Conservation (phyloP, 2,329 filamentous ascomycete genomes). For the Verticillium isaacii region DNA sequence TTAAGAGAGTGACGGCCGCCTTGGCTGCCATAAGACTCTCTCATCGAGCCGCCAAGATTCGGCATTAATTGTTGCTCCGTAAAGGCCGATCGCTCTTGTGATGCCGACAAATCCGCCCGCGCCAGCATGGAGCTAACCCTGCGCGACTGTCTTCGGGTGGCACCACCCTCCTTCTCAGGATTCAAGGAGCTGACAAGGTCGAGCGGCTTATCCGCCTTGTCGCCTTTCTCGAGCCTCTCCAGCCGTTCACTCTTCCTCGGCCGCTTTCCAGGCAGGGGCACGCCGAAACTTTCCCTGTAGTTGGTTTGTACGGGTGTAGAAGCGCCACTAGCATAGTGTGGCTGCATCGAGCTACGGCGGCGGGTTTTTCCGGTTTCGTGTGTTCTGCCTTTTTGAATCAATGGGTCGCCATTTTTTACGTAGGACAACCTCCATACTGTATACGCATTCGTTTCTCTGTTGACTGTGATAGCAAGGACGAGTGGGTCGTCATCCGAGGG, state of each 20-base stretch:
- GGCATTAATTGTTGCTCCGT: conserved; percentile 54
- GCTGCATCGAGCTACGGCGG: conserved; percentile 60
- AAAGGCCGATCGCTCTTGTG: conserved; percentile 76
- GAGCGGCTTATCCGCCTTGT: conserved; percentile 38
- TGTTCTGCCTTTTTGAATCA: conserved; percentile 39
- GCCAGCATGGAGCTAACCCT: conserved; percentile 89
- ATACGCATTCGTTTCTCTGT: conserved; percentile 70
- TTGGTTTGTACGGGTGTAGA: conserved; percentile 70
- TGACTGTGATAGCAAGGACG: conserved; percentile 75
- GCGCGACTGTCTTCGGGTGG: conserved; percentile 58
- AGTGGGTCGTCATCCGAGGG: conserved; percentile 43
- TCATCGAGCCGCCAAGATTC: conserved; percentile 43
- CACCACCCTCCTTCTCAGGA: conserved; percentile 55
- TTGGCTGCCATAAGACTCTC: conserved; percentile 70
- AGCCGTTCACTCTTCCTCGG: conserved; percentile 45
- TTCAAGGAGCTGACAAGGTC: conserved; percentile 70
- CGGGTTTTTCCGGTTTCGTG: conserved; percentile 35
- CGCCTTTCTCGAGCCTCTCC: conserved; percentile 32
- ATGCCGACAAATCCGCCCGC: conserved; percentile 79
- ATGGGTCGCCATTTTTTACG: conserved; percentile 60
- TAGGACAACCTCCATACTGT: conserved; percentile 84
- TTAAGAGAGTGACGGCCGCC: conserved; percentile 45
- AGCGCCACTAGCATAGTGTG: conserved; percentile 66
- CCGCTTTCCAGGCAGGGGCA: conserved; percentile 47
- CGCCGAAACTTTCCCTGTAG: conserved; percentile 74